Evolutionary conservation across 164 flowering plant genomes (phyloP).

Genomic region (Nymphaea thermarum): DNA sequence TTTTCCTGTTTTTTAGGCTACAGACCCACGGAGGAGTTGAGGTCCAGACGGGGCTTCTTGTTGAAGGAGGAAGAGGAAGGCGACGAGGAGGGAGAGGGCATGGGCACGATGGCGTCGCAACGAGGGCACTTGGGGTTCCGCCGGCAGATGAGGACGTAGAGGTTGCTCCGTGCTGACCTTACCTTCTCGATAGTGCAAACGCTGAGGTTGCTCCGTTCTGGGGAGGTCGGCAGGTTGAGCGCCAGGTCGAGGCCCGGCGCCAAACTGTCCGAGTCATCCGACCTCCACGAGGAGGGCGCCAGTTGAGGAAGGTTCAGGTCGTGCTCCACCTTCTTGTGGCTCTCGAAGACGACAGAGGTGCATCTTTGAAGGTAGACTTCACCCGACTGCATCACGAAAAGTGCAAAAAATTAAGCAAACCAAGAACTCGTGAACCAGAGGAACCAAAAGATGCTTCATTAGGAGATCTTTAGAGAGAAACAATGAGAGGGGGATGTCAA

Average conservation of each 20-base stretch:
- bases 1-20: slow-evolving; percentile 1
- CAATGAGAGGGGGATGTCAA: no score
- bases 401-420: background rate
- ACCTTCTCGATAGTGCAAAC: slow-evolving; percentile 92
- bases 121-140: slow-evolving; percentile 62
- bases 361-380: slow-evolving; percentile 56
- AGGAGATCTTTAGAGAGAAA: background rate
- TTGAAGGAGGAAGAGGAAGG: background rate
- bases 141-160: slow-evolving; percentile 55
- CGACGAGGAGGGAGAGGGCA: no score
- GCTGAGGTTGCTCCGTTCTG: slow-evolving; percentile 21
- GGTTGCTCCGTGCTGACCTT: slow-evolving; percentile 73
- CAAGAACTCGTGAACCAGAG: background rate
- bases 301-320: slow-evolving; percentile 11
- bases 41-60: slow-evolving; percentile 73
- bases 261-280: slow-evolving; percentile 1
- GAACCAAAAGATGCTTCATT: background rate
- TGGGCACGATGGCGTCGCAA: slow-evolving; percentile 37
- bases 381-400: slow-evolving; percentile 9
- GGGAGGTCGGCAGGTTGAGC: slow-evolving; percentile 19
- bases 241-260: slow-evolving; percentile 48
- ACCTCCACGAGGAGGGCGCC: background rate
- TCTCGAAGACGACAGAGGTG: slow-evolving; percentile 22
- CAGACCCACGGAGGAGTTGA: slow-evolving; percentile 50
- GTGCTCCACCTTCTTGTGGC: slow-evolving; percentile 10